phyloP scores from a whole-genome alignment of 2,329 filamentous ascomycete genomes.

The Aspergillus floridensis region DNA sequence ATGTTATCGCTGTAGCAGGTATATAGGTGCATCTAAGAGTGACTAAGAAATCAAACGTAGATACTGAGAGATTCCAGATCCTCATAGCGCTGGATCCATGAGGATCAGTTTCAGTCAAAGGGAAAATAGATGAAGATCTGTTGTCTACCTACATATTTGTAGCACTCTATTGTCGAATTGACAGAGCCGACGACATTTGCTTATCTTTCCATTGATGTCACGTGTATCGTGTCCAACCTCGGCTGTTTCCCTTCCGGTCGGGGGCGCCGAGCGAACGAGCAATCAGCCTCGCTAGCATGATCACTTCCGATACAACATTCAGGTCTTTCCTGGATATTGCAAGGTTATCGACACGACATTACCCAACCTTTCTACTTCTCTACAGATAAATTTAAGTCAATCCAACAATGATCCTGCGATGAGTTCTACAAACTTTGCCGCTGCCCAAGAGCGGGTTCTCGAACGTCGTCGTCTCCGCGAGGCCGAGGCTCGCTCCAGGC shows the following conservation, averaged over 20 bases:
- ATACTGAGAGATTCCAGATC: no score
- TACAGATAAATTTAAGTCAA: background rate
- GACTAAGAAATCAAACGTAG: no score
- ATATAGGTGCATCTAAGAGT: no score
- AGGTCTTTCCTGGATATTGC: background rate
- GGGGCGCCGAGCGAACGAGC: constrained; percentile 15
- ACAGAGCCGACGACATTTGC: background rate
- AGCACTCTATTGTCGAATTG: no score
- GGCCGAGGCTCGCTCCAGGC: constrained; percentile 58
- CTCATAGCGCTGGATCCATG: no score
- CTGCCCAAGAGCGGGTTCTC: constrained; percentile 82
- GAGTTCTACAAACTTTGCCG: constrained; percentile 71
- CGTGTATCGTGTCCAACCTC: constrained; percentile 13
- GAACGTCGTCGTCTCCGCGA: constrained; percentile 77
- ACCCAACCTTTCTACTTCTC: background rate
- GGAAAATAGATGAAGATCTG: no score
- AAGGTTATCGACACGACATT: background rate
- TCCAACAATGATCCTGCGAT: constrained; percentile 44
- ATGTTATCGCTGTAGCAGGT: no score
- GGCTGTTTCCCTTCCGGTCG: constrained; percentile 13
- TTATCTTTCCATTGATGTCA: constrained; percentile 3
- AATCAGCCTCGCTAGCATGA: background rate
- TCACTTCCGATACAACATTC: background rate
- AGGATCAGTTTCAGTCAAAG: no score
- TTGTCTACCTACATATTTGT: no score